A percentile compares a stretch with the other conserved stretches of the same genome.
Evolutionary conservation across 2,329 filamentous ascomycete species (phyloP).

Genomic region (Penicillium brasilianum): DNA sequence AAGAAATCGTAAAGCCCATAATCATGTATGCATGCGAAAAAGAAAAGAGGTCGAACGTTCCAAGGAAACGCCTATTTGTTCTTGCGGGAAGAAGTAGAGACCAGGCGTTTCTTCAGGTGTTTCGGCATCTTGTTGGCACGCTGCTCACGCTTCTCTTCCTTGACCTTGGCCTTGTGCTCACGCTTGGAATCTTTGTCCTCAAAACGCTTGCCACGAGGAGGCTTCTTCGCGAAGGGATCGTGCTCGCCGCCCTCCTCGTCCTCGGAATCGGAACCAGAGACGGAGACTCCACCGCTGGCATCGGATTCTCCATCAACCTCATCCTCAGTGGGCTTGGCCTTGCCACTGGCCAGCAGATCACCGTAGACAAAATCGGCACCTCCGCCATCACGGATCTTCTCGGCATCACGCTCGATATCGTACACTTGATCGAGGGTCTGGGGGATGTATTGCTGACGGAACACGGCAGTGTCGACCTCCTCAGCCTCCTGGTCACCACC

Average conservation of each 20-base stretch:
- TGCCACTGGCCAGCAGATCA: conserved; percentile 76
- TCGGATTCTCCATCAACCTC: conserved; percentile 46
- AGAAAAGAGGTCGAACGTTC: conserved; percentile 8
- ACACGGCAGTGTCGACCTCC: conserved; percentile 84
- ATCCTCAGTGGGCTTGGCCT: conserved; percentile 32
- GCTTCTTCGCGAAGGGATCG: conserved; percentile 65
- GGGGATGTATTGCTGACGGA: conserved; percentile 94
- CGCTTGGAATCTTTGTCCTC: conserved; percentile 91
- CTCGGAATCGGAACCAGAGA: conserved; percentile 51
- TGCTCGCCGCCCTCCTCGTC: conserved; percentile 48
- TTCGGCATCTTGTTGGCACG: conserved; percentile 96
- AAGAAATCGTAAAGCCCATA: conserved; percentile 22
- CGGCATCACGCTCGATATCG: conserved; percentile 88
- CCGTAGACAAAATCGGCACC: conserved; percentile 82
- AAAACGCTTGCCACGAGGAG: conserved; percentile 80
- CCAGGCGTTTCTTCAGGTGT: conserved; percentile 77
- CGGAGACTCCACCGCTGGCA: conserved; percentile 41
- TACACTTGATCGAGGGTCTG: conserved; percentile 96
- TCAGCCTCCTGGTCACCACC: conserved; percentile 56
- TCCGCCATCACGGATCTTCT: conserved; percentile 73
- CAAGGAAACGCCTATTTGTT: conserved; percentile 39
- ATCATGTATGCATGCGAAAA: conserved; percentile 16
- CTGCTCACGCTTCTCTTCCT: conserved; percentile 94
- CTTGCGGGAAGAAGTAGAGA: conserved; percentile 40
- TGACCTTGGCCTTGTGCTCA: conserved; percentile 86